phyloP scores from a whole-genome alignment of 768 basidiomycete genomes.

The Pleurotus giganteus region DNA sequence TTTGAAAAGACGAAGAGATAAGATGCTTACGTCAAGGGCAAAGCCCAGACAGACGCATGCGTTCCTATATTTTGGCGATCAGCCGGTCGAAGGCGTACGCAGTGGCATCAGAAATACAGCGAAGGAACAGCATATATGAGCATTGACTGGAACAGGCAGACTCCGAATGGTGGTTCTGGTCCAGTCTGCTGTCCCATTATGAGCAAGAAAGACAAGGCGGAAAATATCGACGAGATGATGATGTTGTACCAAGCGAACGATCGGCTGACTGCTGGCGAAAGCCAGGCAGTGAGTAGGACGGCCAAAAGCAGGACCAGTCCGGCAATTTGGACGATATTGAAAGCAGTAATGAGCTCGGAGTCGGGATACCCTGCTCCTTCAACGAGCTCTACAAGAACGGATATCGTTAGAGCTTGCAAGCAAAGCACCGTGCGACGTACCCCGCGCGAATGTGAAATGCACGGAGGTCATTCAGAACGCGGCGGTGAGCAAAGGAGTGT shows the following conservation, averaged over 20 bases:
- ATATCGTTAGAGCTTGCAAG: too few species aligned
- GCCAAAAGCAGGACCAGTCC: conserved; percentile 4
- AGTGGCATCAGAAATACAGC: conserved; percentile 16
- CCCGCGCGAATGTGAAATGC: too few species aligned
- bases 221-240: conserved; percentile 21
- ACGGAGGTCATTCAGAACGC: too few species aligned
- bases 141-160: conserved; percentile 23
- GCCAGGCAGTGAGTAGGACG: conserved; percentile 5
- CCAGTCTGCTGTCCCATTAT: conserved; percentile 20
- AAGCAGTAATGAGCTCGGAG: neutral
- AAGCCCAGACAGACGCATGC: conserved; percentile 13
- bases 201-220: conserved; percentile 21
- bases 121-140: conserved; percentile 24
- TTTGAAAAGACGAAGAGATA: neutral
- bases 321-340: conserved; percentile 1
- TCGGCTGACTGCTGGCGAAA: conserved; percentile 15
- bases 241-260: conserved; percentile 21
- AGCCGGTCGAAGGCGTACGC: neutral
- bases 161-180: conserved; percentile 18
- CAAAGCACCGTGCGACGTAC: too few species aligned
- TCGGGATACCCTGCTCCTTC: conserved; percentile 3
- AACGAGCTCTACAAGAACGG: neutral
- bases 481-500: too few species aligned
- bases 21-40: conserved; percentile 12
- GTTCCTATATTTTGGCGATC: conserved; percentile 5